Percentiles rank a stretch among this genome's conserved stretches.
phyloP scores from a whole-genome alignment of 2,329 filamentous ascomycete species.

The Sarocladium oryzae region DNA sequence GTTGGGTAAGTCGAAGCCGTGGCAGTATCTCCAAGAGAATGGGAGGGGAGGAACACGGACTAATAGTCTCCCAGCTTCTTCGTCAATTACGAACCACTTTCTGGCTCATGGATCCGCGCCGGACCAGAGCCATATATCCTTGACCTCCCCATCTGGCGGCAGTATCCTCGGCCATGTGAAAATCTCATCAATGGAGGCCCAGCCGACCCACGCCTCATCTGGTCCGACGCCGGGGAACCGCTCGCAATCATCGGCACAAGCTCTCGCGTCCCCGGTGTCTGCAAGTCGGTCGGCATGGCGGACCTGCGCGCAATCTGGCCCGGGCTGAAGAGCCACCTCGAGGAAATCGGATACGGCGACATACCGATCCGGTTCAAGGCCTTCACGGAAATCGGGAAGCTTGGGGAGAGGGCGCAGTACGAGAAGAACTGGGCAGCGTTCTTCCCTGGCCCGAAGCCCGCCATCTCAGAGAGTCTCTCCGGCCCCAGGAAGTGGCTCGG shows the following conservation, averaged over 20 bases:
- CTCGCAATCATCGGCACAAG: constrained; percentile 12
- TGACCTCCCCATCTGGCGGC: constrained; percentile 12
- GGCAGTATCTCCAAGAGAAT: no score
- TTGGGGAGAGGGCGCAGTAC: neutral
- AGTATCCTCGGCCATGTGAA: constrained; percentile 12
- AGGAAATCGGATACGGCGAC: constrained; percentile 11
- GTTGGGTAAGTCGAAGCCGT: constrained; percentile 10
- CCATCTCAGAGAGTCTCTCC: neutral
- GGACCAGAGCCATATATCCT: constrained; percentile 13
- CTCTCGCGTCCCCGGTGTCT: constrained; percentile 10
- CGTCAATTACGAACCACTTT: constrained; percentile 10
- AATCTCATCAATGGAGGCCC: constrained; percentile 11
- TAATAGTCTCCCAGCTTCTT: constrained; percentile 1
- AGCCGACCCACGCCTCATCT: constrained; percentile 12
- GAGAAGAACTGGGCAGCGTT: constrained; percentile 14
- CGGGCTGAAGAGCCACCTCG: constrained; percentile 10
- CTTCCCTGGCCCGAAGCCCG: constrained; percentile 11
- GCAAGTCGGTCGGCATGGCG: constrained; percentile 11
- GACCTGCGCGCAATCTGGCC: constrained; percentile 13
- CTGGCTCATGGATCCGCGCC: constrained; percentile 8
- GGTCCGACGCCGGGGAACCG: constrained; percentile 14
- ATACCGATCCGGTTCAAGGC: constrained; percentile 11
- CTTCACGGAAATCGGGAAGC: constrained; percentile 11
- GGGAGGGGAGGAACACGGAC: no score
- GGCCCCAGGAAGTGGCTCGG: neutral